Evolutionary conservation across 208 protist species (phyloP), one percentile per base, ranked within the genome.

Genomic region (Wallacemonas rigidus): DNA sequence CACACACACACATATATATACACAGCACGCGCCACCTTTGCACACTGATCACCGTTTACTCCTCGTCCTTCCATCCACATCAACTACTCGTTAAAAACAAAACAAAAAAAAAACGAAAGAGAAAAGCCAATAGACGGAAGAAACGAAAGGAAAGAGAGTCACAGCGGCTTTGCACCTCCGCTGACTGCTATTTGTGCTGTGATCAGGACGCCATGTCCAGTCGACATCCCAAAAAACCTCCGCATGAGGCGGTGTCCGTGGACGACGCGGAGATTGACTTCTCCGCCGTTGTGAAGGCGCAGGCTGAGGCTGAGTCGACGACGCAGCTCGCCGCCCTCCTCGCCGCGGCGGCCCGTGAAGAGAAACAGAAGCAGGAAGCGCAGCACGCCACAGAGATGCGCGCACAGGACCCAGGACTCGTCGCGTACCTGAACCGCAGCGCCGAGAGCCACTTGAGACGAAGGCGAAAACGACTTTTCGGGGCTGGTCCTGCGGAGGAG

Each of bases 241-340:
- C 60, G 47, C 75, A 71, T 7, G 47, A 70, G n/a, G 68, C 86
- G 3, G 71, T 94, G 8, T 76, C 60, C 63, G 82, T 95, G 44
- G 87, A 92, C 35, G 69, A 90, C 77, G 81, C 85, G 56, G 79
- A 77, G 5, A 91, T 95, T 74, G 90, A 95, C 79, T 95, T 93
- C 71, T 92, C 90, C 3, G 39, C 48, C 3, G 75, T 92, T 4
- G 51, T 48, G 6, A 58, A 58, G 11, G 17, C 5, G 2, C 2
- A 77, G 38, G 50, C 12, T 1, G 51, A 71, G 60, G 26, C 44
- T 53, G 15, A 43, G 54, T 8, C 26, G 9, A 50, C 15, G 53
- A 48, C 53, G 38, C 43, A 68, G 35, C 45, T 57, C n/a, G 35
- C 6, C 54, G 53, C 62, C 57, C 41, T 71, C 79, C 45, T 17